phyloP scores from a whole-genome alignment of 1,139 yeast genomes.

The Geotrichum europaeum region DNA sequence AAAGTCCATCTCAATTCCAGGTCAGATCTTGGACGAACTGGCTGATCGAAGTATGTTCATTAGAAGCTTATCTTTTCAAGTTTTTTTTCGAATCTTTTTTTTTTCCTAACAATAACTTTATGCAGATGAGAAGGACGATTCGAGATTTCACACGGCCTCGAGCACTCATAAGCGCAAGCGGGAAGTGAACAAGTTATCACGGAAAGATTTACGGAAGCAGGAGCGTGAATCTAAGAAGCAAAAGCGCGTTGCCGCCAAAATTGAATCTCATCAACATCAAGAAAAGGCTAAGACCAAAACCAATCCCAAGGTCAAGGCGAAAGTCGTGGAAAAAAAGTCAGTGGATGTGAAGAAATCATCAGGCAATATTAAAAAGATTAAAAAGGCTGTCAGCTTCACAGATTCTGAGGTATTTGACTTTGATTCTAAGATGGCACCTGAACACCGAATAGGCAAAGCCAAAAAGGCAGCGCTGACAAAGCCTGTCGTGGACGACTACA shows the following conservation, averaged over 20 bases:
- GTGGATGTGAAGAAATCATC: background rate
- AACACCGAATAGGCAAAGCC: background rate
- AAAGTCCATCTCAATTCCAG: slow-evolving; percentile 11
- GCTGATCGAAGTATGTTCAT: slow-evolving; percentile 2
- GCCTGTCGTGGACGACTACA: slow-evolving; percentile 37
- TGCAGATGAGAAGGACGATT: slow-evolving; percentile 1
- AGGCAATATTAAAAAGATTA: background rate
- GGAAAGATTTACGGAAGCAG: slow-evolving; percentile 26
- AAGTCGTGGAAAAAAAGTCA: background rate
- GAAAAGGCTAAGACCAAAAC: background rate
- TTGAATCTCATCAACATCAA: slow-evolving; percentile 5
- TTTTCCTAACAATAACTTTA: background rate
- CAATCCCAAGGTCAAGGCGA: background rate
- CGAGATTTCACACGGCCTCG: slow-evolving; percentile 5
- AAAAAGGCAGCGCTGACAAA: slow-evolving; percentile 21
- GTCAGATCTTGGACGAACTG: slow-evolving; percentile 10
- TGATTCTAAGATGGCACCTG: slow-evolving; percentile 9
- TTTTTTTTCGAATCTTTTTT: background rate
- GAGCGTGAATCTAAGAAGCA: slow-evolving; percentile 21
- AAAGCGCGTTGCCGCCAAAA: slow-evolving; percentile 11
- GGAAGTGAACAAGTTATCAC: background rate
- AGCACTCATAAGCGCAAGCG: slow-evolving; percentile 9
- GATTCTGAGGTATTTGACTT: slow-evolving; percentile 15
- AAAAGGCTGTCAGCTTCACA: slow-evolving; percentile 6
- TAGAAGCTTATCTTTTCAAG: background rate